Conservation (phyloP, 2,329 filamentous ascomycete genomes). For the Monosporascus sp. region DNA sequence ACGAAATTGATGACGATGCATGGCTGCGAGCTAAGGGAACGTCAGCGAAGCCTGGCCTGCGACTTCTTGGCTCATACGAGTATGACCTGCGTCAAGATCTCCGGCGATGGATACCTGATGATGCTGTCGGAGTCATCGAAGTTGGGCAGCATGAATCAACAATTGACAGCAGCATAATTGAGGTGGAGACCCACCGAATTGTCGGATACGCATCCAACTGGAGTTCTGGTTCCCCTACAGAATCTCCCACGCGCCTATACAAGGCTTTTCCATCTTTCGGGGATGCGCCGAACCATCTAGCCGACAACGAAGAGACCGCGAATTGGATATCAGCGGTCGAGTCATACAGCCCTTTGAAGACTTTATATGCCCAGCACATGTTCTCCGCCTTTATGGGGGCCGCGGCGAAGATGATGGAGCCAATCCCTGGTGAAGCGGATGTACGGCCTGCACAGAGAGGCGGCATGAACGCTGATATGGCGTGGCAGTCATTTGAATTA, state of each 20-base stretch:
- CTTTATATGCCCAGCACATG: slow-evolving; percentile 20
- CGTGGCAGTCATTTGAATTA: slow-evolving; percentile 14
- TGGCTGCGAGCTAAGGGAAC: too few relatives aligned
- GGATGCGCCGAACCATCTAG: too few relatives aligned
- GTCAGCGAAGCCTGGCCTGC: not conserved
- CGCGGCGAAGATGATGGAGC: slow-evolving; percentile 8
- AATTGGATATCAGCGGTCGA: too few relatives aligned
- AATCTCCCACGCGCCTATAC: too few relatives aligned
- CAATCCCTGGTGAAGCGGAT: not conserved
- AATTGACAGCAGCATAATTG: not conserved
- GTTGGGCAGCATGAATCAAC: not conserved
- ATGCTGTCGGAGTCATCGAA: slow-evolving; percentile 7
- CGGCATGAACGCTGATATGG: too few relatives aligned
- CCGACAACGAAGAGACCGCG: too few relatives aligned
- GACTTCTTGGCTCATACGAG: slow-evolving; percentile 9
- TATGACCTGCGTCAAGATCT: slow-evolving; percentile 6
- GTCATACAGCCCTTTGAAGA: slow-evolving; percentile 3
- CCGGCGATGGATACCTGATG: slow-evolving; percentile 2
- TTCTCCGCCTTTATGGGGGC: slow-evolving; percentile 26
- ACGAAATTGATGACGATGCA: too few relatives aligned
- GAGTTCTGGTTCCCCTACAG: too few relatives aligned
- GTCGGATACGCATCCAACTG: too few relatives aligned
- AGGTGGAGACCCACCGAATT: not conserved
- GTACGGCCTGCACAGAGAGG: too few relatives aligned
- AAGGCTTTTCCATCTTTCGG: too few relatives aligned